Evolutionary conservation across 108 stramenopile genomes (phyloP).

Genomic region (Skeletonema tropicum): DNA sequence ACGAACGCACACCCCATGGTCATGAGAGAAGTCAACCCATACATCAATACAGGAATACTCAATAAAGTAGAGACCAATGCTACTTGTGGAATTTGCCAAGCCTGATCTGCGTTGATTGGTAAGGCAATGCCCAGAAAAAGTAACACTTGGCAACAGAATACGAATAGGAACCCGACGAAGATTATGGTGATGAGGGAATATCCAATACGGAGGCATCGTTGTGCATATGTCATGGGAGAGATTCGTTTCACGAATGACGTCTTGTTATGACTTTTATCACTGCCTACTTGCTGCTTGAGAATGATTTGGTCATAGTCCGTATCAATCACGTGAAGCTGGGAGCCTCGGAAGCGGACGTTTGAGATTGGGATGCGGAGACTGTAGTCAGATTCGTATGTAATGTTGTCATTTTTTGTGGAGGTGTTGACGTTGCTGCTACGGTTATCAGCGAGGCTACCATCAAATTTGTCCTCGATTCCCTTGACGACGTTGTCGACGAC

Average conservation of each 20-base stretch:
- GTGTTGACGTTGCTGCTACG: neutral
- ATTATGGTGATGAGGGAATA: constrained; percentile 64
- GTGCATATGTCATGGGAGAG: constrained; percentile 29
- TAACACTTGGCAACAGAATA: constrained; percentile 69
- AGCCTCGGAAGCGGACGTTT: constrained; percentile 52
- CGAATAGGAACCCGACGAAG: constrained; percentile 65
- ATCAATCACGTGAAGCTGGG: constrained; percentile 49
- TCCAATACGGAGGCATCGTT: constrained; percentile 42
- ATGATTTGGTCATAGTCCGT: constrained; percentile 55
- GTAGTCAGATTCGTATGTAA: constrained; percentile 60
- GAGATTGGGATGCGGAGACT: constrained; percentile 51
- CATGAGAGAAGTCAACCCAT: constrained; percentile 58
- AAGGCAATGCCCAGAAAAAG: constrained; percentile 62
- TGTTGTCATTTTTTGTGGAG: neutral
- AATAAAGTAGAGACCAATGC: constrained; percentile 49
- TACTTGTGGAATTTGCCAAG: constrained; percentile 2
- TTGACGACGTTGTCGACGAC: neutral
- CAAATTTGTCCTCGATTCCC: neutral
- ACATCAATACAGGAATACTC: constrained; percentile 51
- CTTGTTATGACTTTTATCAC: neutral
- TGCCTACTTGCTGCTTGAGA: constrained; percentile 33
- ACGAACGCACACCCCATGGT: constrained; percentile 66
- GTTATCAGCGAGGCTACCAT: neutral
- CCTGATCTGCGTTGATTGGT: constrained; percentile 44
- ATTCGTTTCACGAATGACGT: constrained; percentile 56